phyloP scores from a whole-genome alignment of 192 early-diverging fungal species.

The Helicostylum pulchrum region DNA sequence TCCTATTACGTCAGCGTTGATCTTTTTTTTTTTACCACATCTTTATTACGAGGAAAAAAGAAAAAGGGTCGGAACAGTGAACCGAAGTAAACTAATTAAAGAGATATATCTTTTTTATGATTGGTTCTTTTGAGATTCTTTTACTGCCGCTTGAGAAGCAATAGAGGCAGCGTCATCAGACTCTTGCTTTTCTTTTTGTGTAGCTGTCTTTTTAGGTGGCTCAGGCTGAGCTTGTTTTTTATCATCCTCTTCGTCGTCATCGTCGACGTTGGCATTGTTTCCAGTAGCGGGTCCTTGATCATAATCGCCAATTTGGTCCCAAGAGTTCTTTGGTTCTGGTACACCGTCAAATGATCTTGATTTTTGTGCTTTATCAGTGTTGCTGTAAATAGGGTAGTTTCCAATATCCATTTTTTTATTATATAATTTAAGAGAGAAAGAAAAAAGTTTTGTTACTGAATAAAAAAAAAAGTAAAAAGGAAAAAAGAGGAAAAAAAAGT shows the following conservation, averaged over 20 bases:
- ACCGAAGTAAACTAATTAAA: background rate
- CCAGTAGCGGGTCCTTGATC: background rate
- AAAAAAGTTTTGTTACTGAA: background rate
- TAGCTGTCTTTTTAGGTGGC: background rate
- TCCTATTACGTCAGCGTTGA: background rate
- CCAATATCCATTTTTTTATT: slow-evolving; percentile 4
- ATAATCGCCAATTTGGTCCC: background rate
- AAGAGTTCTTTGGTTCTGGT: background rate
- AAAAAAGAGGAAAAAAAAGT: background rate
- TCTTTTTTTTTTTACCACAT: background rate
- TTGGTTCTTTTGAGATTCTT: background rate
- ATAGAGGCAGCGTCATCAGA: background rate
- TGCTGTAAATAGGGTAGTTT: background rate
- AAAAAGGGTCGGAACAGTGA: background rate
- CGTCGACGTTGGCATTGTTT: background rate
- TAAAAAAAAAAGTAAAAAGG: background rate
- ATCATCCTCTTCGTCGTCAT: background rate
- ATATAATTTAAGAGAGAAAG: background rate
- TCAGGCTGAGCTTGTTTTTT: background rate
- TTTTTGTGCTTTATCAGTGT: background rate
- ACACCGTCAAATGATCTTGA: background rate
- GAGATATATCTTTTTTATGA: background rate
- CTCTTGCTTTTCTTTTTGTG: background rate
- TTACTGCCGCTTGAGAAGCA: background rate
- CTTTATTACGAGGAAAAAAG: too few relatives aligned